Evolutionary conservation across 1,139 yeast genomes (phyloP), one percentile per base, ranked within the genome.

Genomic region (Yamadazyma triangularis): DNA sequence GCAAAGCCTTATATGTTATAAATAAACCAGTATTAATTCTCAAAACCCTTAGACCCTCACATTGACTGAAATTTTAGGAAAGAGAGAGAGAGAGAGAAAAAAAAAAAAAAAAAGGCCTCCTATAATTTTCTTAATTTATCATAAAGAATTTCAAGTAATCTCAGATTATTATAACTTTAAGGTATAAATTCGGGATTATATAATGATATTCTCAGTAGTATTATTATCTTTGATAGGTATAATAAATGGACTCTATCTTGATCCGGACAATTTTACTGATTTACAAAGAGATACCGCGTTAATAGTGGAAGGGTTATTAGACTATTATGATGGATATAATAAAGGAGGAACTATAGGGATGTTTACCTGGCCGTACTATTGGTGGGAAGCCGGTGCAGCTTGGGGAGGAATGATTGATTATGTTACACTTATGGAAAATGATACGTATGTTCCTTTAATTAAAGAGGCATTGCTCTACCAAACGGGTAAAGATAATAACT

Each of bases 311-410:
- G 94, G 94, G 40, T 66, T 80, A 30, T 63, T 85, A 62, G 77
- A 79, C 54, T 86, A 86, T 53, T 83, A 85, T 53, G 73, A 70
- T 21, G 91, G 91, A 12, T 47, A 60, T 28, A 55, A 64, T 20
- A 58, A 65, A 33, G 96, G 96, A 25, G 84, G 88, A 23, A 73
- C 81, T 8, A 72, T 84, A 16, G 95, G 95, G 22, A 73, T 77
- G 81, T 86, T 87, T 53, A 61, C 69, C 12, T 52, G 65, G 40
- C 94, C 94, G 2, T 84, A 83, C 61, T 85, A 82, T 64, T 87
- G 96, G 96, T 87, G 95, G 95, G 85, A 82, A 60, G 91, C 93
- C 26, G 95, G 95, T 41, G 94, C 87, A 36, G 87, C 85, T 1
- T 80, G 86, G 77, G 91, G 89, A 9, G 73, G 86, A 8, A 49